These are phyloP conservation scores for Geotrichum cucujoidarum DNA, from an alignment of 1,139 yeast species.

Conservation along the genomic window DNA sequence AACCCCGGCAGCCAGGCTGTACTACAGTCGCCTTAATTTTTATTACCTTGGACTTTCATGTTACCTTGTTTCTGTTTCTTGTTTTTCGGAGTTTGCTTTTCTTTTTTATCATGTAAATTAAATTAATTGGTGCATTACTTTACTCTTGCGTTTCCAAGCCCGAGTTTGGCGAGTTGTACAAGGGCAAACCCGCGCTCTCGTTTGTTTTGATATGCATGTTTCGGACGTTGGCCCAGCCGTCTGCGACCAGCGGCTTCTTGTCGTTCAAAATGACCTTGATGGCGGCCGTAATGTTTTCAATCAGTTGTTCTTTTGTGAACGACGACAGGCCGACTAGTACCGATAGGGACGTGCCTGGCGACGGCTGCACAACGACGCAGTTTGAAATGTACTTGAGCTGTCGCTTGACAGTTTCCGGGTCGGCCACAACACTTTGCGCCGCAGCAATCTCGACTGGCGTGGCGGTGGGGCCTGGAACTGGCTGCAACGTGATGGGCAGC, in stretches of 20 bases:
- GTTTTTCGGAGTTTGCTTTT: too few relatives aligned
- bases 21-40: neutral
- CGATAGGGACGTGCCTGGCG: conserved; percentile 29
- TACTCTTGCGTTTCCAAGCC: neutral
- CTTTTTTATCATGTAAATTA: neutral
- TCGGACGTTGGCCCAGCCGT: conserved; percentile 21
- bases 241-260: conserved; percentile 20
- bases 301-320: conserved; percentile 23
- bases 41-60: too few relatives aligned
- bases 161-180: conserved; percentile 9
- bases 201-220: conserved; percentile 27
- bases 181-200: conserved; percentile 27
- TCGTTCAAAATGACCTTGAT: conserved; percentile 19
- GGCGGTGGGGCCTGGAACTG: conserved; percentile 19
- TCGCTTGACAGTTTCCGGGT: conserved; percentile 24
- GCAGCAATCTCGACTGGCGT: conserved; percentile 20
- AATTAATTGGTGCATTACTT: neutral
- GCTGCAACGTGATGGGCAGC: conserved; percentile 22
- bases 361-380: conserved; percentile 25
- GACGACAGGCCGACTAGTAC: conserved; percentile 26
- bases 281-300: conserved; percentile 27
- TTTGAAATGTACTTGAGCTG: conserved; percentile 28
- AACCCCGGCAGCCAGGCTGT: neutral
- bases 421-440: conserved; percentile 21
- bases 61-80: too few relatives aligned